These are phyloP conservation scores for Calonectria pteridis DNA, from an alignment of 2,329 filamentous ascomycete species.

Conservation along the genomic window DNA sequence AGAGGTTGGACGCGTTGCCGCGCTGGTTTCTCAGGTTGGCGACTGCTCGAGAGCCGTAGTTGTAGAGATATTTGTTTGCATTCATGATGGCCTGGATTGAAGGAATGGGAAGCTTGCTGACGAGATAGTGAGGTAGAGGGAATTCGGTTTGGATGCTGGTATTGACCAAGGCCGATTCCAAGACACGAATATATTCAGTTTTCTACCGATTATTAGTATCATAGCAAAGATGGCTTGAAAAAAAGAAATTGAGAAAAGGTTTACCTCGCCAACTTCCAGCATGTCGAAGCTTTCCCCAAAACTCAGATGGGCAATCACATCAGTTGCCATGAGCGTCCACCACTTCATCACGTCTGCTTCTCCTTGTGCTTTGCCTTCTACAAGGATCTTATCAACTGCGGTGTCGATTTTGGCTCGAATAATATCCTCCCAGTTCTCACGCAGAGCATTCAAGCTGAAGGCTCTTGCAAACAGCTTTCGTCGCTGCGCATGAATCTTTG, in stretches of 20 bases:
- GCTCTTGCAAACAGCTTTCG: constrained; percentile 24
- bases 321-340: constrained; percentile 33
- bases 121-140: background rate
- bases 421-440: constrained; percentile 18
- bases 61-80: background rate
- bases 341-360: constrained; percentile 30
- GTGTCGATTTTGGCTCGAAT: constrained; percentile 16
- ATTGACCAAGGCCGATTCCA: background rate
- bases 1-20: constrained; percentile 5
- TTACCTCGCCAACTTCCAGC: constrained; percentile 28
- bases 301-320: constrained; percentile 28
- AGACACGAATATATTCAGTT: background rate
- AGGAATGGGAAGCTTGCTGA: constrained; percentile 2
- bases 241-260: no score
- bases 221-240: no score
- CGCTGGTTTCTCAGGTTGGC: constrained; percentile 7
- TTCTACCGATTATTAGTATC: background rate
- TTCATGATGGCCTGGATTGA: background rate
- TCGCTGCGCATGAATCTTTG: constrained; percentile 14
- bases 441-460: constrained; percentile 23
- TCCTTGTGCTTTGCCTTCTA: background rate
- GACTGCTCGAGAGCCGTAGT: constrained; percentile 5
- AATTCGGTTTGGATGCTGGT: constrained; percentile 2
- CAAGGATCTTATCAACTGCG: constrained; percentile 11
- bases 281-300: constrained; percentile 33